phyloP scores from a whole-genome alignment of 2,329 filamentous ascomycete genomes.

The Hirsutella rhossiliensis region DNA sequence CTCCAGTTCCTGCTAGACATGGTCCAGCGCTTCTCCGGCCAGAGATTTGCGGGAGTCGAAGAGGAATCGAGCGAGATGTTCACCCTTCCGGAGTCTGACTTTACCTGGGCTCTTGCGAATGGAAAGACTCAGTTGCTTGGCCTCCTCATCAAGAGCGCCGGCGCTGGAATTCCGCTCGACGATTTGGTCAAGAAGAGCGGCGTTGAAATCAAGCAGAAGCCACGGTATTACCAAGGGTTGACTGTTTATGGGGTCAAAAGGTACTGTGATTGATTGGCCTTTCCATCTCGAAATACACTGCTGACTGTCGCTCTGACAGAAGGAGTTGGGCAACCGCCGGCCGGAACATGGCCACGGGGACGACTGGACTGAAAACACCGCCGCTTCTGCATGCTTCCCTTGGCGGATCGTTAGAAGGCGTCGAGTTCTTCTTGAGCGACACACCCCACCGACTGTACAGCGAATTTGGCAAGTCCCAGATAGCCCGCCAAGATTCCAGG shows the following conservation, averaged over 20 bases:
- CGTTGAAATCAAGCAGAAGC: conserved; percentile 48
- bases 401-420: conserved; percentile 47
- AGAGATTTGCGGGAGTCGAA: not conserved
- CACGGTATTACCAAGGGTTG: conserved; percentile 64
- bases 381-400: conserved; percentile 49
- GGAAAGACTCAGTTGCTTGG: conserved; percentile 46
- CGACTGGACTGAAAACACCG: conserved; percentile 32
- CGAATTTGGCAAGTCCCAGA: conserved; percentile 50
- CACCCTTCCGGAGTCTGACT: conserved; percentile 26
- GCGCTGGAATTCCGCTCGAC: conserved; percentile 58
- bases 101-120: conserved; percentile 28
- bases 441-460: conserved; percentile 54
- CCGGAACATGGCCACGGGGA: conserved; percentile 27
- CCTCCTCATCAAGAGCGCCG: conserved; percentile 52
- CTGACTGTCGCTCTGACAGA: not conserved
- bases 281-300: not conserved
- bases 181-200: conserved; percentile 54
- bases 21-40: conserved; percentile 28
- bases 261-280: conserved; percentile 29
- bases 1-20: conserved; percentile 48
- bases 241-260: conserved; percentile 63
- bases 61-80: conserved; percentile 16
- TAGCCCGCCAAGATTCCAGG: conserved; percentile 46
- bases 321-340: conserved; percentile 53
- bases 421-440: conserved; percentile 70